These are phyloP conservation scores for Persicaria tinctoria DNA, from an alignment of 148 eudicot genomes.

Conservation along the genomic window DNA sequence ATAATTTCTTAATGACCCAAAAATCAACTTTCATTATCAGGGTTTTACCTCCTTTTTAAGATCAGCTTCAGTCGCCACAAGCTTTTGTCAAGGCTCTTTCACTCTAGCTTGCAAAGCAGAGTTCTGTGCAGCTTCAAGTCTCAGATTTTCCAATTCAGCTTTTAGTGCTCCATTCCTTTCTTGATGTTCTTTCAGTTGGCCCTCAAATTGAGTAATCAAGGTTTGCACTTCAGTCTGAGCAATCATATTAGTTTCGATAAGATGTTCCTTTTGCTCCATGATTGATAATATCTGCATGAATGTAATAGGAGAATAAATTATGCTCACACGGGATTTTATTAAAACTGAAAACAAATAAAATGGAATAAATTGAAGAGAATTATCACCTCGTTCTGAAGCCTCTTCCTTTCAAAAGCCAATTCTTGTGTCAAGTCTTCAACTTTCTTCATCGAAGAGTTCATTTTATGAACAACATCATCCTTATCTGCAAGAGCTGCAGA, in stretches of 20 bases:
- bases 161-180: constrained; percentile 33
- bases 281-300: constrained; percentile 45
- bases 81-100: constrained; percentile 52
- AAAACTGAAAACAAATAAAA: background rate
- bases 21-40: background rate
- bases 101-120: constrained; percentile 29
- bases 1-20: background rate
- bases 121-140: constrained; percentile 36
- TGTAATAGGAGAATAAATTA: background rate
- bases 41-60: constrained; percentile 44
- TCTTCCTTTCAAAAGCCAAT: constrained; percentile 54
- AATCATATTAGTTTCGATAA: constrained; percentile 30
- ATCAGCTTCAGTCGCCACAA: constrained; percentile 34
- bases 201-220: constrained; percentile 38
- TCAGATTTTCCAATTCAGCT: constrained; percentile 39
- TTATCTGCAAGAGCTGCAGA: constrained; percentile 42
- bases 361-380: background rate
- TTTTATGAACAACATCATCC: constrained; percentile 39
- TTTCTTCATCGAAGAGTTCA: constrained; percentile 33
- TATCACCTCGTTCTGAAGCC: constrained; percentile 56
- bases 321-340: background rate
- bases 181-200: constrained; percentile 35
- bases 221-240: constrained; percentile 39
- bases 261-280: constrained; percentile 46
- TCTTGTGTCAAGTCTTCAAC: constrained; percentile 56